phyloP scores from a whole-genome alignment of 83 land plant genomes.

The Diphasiastrum complanatum region DNA sequence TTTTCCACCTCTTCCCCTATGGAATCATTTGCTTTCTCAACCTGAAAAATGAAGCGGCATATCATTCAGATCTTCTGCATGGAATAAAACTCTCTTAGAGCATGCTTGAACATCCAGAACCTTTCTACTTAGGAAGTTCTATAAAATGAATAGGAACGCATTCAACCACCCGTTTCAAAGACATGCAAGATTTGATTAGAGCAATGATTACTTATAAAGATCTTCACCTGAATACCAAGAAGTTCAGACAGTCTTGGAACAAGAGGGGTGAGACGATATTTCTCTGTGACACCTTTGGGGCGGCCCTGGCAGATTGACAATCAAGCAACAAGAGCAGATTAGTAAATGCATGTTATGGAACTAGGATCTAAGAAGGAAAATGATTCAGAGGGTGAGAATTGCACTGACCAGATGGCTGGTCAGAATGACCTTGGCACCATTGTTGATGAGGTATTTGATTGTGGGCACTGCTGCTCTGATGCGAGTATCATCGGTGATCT shows the following conservation, averaged over 20 bases:
- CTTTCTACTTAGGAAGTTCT: too few species aligned
- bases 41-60: constrained; percentile 24
- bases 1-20: constrained; percentile 70
- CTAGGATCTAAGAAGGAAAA: background rate
- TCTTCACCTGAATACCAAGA: constrained; percentile 18
- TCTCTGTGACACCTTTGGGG: constrained; percentile 33
- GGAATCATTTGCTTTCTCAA: constrained; percentile 67
- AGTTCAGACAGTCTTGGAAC: constrained; percentile 30
- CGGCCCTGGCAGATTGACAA: constrained; percentile 20
- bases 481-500: constrained; percentile 13
- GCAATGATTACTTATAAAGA: too few species aligned
- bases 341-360: background rate
- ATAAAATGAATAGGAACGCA: background rate
- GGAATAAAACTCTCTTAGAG: background rate
- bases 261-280: constrained; percentile 24
- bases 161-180: background rate
- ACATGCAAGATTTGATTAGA: too few species aligned
- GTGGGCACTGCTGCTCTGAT: constrained; percentile 12
- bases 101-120: constrained; percentile 5
- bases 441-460: constrained; percentile 13
- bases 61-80: background rate
- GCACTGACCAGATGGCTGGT: constrained; percentile 13
- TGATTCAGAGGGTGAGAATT: background rate
- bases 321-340: background rate
- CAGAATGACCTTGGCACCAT: constrained; percentile 14